Conservation (phyloP, 768 basidiomycete species). For the Tylopilus rubrobrunneus region DNA sequence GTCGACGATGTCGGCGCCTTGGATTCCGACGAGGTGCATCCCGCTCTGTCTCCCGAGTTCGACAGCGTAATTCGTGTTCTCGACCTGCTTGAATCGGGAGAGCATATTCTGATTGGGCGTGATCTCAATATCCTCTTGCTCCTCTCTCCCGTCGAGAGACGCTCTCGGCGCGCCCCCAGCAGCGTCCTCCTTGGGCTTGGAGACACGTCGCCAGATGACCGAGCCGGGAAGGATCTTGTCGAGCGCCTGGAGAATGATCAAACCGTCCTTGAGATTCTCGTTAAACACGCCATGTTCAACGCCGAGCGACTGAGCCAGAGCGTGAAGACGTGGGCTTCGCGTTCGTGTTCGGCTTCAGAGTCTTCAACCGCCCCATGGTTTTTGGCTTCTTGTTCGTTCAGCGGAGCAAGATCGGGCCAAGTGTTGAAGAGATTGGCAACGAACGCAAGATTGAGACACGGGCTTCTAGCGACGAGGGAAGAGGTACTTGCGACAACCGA, state of each 20-base stretch:
- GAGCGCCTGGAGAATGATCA: slow-evolving; percentile 91
- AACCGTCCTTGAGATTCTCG: slow-evolving; percentile 91
- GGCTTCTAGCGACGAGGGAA: slow-evolving; percentile 90
- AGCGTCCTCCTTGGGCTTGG: too few relatives aligned
- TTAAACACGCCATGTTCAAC: slow-evolving; percentile 97
- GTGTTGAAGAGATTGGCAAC: slow-evolving; percentile 99
- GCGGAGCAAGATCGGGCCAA: slow-evolving; percentile 88
- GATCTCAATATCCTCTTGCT: too few relatives aligned
- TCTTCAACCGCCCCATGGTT: slow-evolving; percentile 89
- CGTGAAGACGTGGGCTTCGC: slow-evolving; percentile 96
- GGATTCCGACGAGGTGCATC: too few relatives aligned
- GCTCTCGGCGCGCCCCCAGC: too few relatives aligned
- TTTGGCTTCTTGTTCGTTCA: slow-evolving; percentile 92
- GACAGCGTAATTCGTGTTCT: too few relatives aligned
- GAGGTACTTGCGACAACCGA: slow-evolving; percentile 95
- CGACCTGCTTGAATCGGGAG: too few relatives aligned
- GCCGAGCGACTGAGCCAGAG: slow-evolving; percentile 97
- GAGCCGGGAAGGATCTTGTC: slow-evolving; percentile 92
- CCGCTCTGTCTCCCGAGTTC: too few relatives aligned
- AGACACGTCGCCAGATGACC: slow-evolving; percentile 94
- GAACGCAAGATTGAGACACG: slow-evolving; percentile 95
- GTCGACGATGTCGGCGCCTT: slow-evolving; percentile 93
- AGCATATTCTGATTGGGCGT: too few relatives aligned
- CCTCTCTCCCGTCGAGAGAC: too few relatives aligned
- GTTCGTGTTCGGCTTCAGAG: slow-evolving; percentile 98